Evolutionary conservation across 164 flowering plant species (phyloP).

Genomic region (Vitis rupestris): DNA sequence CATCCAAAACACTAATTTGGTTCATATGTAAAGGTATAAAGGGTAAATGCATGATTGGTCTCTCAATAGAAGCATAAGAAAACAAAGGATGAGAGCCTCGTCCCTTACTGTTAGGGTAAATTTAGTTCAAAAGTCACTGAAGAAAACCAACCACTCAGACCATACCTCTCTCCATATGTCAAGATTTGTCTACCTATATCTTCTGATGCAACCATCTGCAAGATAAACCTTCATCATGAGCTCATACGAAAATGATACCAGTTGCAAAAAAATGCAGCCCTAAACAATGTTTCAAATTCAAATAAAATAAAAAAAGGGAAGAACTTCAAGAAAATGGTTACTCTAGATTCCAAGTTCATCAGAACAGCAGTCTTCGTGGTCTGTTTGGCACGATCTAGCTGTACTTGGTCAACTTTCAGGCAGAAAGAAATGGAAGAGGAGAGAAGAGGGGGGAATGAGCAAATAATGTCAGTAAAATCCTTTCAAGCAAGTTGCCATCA

Average conservation of each 20-base stretch:
- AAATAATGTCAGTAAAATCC: slow-evolving; percentile 1
- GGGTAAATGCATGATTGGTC: not conserved
- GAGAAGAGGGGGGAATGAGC: not conserved
- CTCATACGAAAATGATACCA: not conserved
- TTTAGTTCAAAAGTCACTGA: not conserved
- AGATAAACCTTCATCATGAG: not conserved
- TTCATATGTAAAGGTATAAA: not conserved
- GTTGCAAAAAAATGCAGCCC: not conserved
- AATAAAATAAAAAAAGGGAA: not conserved
- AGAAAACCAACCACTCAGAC: not conserved
- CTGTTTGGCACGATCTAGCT: slow-evolving; percentile 82
- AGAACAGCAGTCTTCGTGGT: slow-evolving; percentile 76
- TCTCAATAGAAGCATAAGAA: not conserved
- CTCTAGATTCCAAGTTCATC: slow-evolving; percentile 93
- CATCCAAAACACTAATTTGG: not conserved
- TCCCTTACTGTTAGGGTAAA: not conserved
- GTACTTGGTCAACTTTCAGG: slow-evolving; percentile 43
- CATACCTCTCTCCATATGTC: slow-evolving; percentile 87
- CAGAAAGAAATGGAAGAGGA: not conserved
- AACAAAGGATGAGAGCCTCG: not conserved
- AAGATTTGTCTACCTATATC: slow-evolving; percentile 89
- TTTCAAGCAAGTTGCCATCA: not conserved
- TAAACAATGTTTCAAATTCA: not conserved
- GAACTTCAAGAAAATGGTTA: not conserved
- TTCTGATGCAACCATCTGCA: slow-evolving; percentile 84